phyloP scores from a whole-genome alignment of 2,329 filamentous ascomycete genomes.

The Venturia effusa region DNA sequence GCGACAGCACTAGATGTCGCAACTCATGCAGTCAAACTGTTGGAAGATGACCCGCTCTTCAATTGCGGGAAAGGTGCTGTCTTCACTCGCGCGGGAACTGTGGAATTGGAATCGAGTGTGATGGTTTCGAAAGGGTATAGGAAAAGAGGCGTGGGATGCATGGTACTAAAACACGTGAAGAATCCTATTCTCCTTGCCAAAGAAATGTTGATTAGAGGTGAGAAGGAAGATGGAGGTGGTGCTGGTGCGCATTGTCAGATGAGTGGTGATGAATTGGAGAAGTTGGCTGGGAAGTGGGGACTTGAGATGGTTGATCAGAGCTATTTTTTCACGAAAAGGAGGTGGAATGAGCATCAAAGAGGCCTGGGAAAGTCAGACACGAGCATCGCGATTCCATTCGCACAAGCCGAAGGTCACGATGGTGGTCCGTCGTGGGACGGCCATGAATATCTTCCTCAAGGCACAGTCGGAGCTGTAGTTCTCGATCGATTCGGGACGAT shows the following conservation, averaged over 20 bases:
- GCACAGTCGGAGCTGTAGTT: slow-evolving; percentile 74
- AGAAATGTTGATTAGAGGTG: slow-evolving; percentile 57
- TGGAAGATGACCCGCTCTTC: slow-evolving; percentile 75
- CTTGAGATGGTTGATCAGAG: slow-evolving; percentile 55
- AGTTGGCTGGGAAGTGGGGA: slow-evolving; percentile 56
- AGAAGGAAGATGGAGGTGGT: slow-evolving; percentile 47
- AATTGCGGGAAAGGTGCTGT: slow-evolving; percentile 78
- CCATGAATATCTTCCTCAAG: slow-evolving; percentile 64
- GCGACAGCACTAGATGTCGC: slow-evolving; percentile 62
- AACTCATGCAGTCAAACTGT: slow-evolving; percentile 59
- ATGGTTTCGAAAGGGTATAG: slow-evolving; percentile 65
- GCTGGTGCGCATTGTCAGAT: slow-evolving; percentile 63
- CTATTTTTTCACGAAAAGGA: slow-evolving; percentile 69
- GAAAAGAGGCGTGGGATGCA: slow-evolving; percentile 70
- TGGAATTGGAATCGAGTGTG: slow-evolving; percentile 76
- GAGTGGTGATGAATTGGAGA: slow-evolving; percentile 56
- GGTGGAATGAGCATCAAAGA: slow-evolving; percentile 67
- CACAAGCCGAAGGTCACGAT: neutral
- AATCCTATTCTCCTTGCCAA: slow-evolving; percentile 69
- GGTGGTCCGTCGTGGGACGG: slow-evolving; percentile 43
- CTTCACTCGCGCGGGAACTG: slow-evolving; percentile 71
- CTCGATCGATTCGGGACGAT: slow-evolving; percentile 66
- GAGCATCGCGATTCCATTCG: neutral
- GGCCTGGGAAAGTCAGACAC: slow-evolving; percentile 39
- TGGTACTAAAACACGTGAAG: slow-evolving; percentile 60